phyloP scores from a whole-genome alignment of 1,139 yeast species.

The Candida tunisiensis region DNA sequence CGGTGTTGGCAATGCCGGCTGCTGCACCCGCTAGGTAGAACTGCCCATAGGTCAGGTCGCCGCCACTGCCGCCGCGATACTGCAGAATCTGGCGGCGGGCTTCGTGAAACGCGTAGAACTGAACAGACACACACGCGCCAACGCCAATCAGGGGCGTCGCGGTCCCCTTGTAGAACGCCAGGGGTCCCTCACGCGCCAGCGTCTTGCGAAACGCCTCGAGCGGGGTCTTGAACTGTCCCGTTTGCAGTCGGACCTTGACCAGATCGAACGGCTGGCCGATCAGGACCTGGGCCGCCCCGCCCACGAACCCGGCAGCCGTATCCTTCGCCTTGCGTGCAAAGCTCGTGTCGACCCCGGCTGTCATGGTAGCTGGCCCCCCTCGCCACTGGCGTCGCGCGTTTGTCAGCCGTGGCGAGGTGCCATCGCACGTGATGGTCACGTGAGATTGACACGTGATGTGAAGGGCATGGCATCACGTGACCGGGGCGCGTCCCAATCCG shows the following conservation, averaged over 20 bases:
- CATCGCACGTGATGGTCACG: neutral
- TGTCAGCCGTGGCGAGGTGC: neutral
- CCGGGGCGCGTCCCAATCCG: no score
- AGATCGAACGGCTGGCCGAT: slow-evolving; percentile 65
- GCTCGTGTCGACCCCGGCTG: slow-evolving; percentile 29
- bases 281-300: slow-evolving; percentile 52
- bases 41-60: slow-evolving; percentile 37
- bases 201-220: slow-evolving; percentile 40
- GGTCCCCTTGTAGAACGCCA: slow-evolving; percentile 45
- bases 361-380: no score
- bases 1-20: slow-evolving; percentile 65
- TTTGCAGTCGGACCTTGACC: slow-evolving; percentile 49
- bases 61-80: slow-evolving; percentile 5
- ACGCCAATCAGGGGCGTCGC: slow-evolving; percentile 34
- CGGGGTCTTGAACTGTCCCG: slow-evolving; percentile 30
- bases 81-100: slow-evolving; percentile 39
- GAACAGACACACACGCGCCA: slow-evolving; percentile 60
- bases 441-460: neutral
- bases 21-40: slow-evolving; percentile 58
- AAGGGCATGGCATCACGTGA: slow-evolving; percentile 1
- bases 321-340: slow-evolving; percentile 43
- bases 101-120: slow-evolving; percentile 66
- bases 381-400: no score
- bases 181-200: slow-evolving; percentile 38
- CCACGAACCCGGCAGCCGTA: slow-evolving; percentile 29